A percentile compares a stretch with the other conserved stretches of the same genome.
Conservation (phyloP, 306 rosid species). For the Dalbergia cochinchinensis region DNA sequence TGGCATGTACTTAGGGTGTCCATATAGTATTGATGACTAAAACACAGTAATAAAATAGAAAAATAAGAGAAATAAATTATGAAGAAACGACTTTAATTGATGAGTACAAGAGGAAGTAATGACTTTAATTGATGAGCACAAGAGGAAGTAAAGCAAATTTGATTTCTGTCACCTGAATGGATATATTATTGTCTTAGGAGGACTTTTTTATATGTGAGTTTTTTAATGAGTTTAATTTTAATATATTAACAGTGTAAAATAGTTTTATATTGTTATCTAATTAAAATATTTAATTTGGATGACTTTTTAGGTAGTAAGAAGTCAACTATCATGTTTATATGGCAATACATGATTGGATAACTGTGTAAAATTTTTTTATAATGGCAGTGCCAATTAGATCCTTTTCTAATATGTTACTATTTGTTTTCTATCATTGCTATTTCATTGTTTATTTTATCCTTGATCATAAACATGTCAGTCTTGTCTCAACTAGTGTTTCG, state of each 20-base stretch:
- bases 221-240: no score
- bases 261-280: no score
- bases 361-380: no score
- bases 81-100: conserved; percentile 25
- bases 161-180: conserved; percentile 33
- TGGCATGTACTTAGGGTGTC: conserved; percentile 19
- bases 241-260: no score
- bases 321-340: no score
- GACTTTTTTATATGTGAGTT: no score
- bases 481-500: background rate
- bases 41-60: conserved; percentile 9
- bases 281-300: no score
- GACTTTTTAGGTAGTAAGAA: no score
- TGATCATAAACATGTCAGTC: background rate
- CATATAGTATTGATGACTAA: background rate
- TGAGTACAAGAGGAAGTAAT: background rate
- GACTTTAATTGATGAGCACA: conserved; percentile 2
- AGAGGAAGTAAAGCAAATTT: background rate
- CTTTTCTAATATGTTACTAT: background rate
- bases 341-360: no score
- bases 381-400: no score
- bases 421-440: conserved; percentile 2
- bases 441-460: background rate
- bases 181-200: background rate
- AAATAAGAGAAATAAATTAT: conserved; percentile 22